Base-by-base conservation (phyloP, 805 yeast genomes). In the Yarrowia deformans region DNA sequence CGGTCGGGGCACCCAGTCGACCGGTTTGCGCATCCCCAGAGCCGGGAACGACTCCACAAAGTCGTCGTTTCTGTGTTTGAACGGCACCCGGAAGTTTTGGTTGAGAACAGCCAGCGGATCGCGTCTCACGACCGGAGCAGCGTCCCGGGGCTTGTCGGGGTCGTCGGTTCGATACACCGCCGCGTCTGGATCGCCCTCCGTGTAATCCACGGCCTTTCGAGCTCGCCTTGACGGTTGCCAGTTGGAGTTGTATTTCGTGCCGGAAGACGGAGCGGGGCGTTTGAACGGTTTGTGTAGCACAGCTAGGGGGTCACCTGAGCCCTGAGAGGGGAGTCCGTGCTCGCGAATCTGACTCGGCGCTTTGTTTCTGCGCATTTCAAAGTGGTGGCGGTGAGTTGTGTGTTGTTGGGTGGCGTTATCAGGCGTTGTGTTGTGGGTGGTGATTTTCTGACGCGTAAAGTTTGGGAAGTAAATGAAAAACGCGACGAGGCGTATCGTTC, bases 1-100 rank as follows among this genome's bases (percentile, higher is more conserved):
- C 0, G 99, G 96, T 70, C 93, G 81, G 4, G 98, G 97, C n/a
- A 91, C 90, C 67, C 91, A 79, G 35, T 78, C 78, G 0, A 85
- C 81, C 71, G 87, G 85, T 46, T 89, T 85, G 71, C 89, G 85
- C 70, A 93, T 92, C 0, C 99, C 99, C 70, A 94, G 81, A 0
- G 97, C 90, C 0, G 96, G 91, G 40, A 63, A 63, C 13, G 68
- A 63, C 32, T 63, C 68, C 39, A 40, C 46, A 32, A 63, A 63
- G 12, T 48, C 39, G 39, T 37, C 48, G 10, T 35, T 35, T 48
- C 56, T 13, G 45, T 46, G 3, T 39, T 49, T 48, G 56, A 63
- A 63, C 45, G 68, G 68, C 2, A 63, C 68, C 3, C 48, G 43
- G 48, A 63, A 63, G 12, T 49, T 49, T 18, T 63, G 55, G 68